These are phyloP conservation scores for Plantago major DNA, from an alignment of 257 asterid genomes.

Conservation along the genomic window DNA sequence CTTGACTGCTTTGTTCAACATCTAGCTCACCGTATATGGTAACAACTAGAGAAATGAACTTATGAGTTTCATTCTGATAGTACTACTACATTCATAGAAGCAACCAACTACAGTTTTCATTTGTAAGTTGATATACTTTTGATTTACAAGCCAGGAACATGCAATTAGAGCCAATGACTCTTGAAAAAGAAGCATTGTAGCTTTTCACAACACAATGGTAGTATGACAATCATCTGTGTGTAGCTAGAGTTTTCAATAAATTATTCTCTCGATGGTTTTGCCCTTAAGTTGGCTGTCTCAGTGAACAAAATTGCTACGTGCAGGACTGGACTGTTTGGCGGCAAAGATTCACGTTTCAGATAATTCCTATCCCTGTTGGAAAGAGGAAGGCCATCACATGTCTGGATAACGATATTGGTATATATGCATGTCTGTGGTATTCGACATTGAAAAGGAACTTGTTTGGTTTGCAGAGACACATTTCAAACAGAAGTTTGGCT, in stretches of 20 bases:
- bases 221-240: too few relatives aligned
- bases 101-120: background rate
- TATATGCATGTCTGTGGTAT: too few relatives aligned
- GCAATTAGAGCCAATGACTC: too few relatives aligned
- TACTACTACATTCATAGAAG: background rate
- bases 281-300: background rate
- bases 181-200: background rate
- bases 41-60: background rate
- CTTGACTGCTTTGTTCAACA: background rate
- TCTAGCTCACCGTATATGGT: background rate
- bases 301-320: conserved; percentile 7
- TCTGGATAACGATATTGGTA: conserved; percentile 17
- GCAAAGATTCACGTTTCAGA: conserved; percentile 48
- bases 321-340: conserved; percentile 45
- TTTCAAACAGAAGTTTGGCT: too few relatives aligned
- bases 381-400: conserved; percentile 39
- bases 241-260: too few relatives aligned
- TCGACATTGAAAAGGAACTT: too few relatives aligned
- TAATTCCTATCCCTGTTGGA: conserved; percentile 38
- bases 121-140: background rate
- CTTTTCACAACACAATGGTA: background rate
- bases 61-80: background rate
- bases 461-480: too few relatives aligned
- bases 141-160: background rate
- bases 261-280: too few relatives aligned